Evolutionary conservation across 225 moss, liverwort and hornwort species (phyloP).

Genomic region (Marchantia polymorpha): DNA sequence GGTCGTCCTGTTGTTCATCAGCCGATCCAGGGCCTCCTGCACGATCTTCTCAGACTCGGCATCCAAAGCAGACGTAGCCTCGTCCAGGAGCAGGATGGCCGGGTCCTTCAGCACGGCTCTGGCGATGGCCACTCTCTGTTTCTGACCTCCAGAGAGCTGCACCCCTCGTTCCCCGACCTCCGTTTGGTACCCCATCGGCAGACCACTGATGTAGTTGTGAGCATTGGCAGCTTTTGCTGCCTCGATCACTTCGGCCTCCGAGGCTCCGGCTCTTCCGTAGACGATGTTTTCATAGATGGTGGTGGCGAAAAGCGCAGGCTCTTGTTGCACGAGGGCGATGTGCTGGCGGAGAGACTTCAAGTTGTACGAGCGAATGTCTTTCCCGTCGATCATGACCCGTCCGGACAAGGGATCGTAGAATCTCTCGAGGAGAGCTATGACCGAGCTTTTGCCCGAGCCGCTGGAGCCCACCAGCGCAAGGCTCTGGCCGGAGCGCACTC

Average conservation of each 20-base stretch:
- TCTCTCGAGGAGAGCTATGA: constrained; percentile 43
- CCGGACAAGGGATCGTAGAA: constrained; percentile 42
- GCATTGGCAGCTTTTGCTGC: constrained; percentile 46
- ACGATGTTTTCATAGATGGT: constrained; percentile 37
- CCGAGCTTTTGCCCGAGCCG: constrained; percentile 46
- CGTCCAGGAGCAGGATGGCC: constrained; percentile 42
- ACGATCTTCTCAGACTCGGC: constrained; percentile 47
- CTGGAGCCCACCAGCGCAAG: constrained; percentile 45
- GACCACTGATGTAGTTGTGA: constrained; percentile 40
- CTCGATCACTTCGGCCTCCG: constrained; percentile 40
- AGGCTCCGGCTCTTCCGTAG: constrained; percentile 35
- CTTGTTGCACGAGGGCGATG: constrained; percentile 45
- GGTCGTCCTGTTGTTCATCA: constrained; percentile 41
- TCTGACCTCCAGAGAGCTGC: constrained; percentile 41
- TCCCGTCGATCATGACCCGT: constrained; percentile 33
- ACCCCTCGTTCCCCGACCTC: constrained; percentile 42
- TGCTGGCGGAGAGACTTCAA: constrained; percentile 36
- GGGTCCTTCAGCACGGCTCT: constrained; percentile 44
- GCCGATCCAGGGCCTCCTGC: constrained; percentile 43
- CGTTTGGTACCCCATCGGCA: constrained; percentile 40
- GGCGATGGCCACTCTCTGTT: constrained; percentile 44
- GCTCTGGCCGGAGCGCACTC: constrained; percentile 31
- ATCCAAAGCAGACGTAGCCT: constrained; percentile 46
- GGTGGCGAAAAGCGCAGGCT: constrained; percentile 38
- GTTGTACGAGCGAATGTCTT: constrained; percentile 29